Percentiles rank a stretch among this genome's conserved stretches.
Evolutionary conservation across 805 yeast genomes (phyloP).

Genomic region (Sugiyamaella boreocaroliniensis): DNA sequence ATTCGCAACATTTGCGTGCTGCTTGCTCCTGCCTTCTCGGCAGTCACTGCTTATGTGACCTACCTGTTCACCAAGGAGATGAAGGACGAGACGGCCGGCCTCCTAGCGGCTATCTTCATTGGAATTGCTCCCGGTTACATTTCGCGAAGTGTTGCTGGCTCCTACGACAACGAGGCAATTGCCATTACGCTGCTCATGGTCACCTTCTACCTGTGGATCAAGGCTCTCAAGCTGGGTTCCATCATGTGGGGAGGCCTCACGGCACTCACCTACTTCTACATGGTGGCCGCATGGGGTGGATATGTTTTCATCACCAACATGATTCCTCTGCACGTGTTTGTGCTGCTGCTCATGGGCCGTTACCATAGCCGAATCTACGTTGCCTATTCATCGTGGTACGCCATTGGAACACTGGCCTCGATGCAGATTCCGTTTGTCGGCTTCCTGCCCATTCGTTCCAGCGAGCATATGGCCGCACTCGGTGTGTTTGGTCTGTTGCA

Average conservation of each 20-base stretch:
- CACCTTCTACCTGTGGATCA: conserved; percentile 93
- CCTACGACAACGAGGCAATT: conserved; percentile 98
- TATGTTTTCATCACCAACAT: conserved; percentile 97
- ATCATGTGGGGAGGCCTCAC: conserved; percentile 76
- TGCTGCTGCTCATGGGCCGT: conserved; percentile 88
- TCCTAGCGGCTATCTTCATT: conserved; percentile 88
- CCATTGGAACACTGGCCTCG: conserved; percentile 93
- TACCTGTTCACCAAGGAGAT: conserved; percentile 83
- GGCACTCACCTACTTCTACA: conserved; percentile 87
- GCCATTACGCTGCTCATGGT: conserved; percentile 94
- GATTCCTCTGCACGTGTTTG: conserved; percentile 92
- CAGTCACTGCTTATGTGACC: conserved; percentile 84
- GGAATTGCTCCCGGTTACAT: conserved; percentile 98
- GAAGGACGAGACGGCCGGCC: conserved; percentile 83
- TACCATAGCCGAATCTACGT: conserved; percentile 76
- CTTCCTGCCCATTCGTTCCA: conserved; percentile 90
- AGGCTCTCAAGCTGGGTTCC: conserved; percentile 85
- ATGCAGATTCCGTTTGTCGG: conserved; percentile 99
- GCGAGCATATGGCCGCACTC: conserved; percentile 96
- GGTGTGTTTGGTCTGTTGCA: conserved; percentile 96
- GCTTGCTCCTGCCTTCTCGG: conserved; percentile 94
- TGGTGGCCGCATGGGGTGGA: conserved; percentile 99
- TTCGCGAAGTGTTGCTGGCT: conserved; percentile 97
- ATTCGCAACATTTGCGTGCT: conserved; percentile 93
- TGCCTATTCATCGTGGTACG: conserved; percentile 94